Conservation (phyloP, 2,329 filamentous ascomycete genomes). For the Alternaria sp. region DNA sequence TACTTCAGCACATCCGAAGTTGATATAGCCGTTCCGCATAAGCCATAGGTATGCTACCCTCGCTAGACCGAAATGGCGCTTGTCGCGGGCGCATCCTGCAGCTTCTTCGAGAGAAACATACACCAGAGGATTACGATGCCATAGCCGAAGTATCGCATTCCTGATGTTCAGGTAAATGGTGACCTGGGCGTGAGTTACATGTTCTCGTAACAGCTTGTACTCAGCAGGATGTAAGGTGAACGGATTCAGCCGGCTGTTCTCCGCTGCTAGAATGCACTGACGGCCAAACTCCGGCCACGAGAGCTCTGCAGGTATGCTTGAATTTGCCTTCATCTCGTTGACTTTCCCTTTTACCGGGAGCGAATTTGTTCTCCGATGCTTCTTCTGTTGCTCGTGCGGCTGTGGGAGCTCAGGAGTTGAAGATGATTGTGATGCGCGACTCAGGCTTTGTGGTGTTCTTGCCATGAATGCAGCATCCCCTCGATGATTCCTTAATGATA, state of each 20-base stretch:
- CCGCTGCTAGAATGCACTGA: constrained; percentile 88
- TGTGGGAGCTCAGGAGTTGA: constrained; percentile 44
- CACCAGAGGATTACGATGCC: constrained; percentile 85
- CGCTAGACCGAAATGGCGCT: constrained; percentile 87
- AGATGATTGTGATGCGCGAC: constrained; percentile 37
- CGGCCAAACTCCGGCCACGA: constrained; percentile 81
- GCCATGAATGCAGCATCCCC: constrained; percentile 28
- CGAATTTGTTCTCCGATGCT: constrained; percentile 30
- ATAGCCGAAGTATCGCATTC: constrained; percentile 90
- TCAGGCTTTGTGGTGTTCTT: constrained; percentile 33
- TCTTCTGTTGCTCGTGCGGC: constrained; percentile 27
- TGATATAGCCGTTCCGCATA: constrained; percentile 89
- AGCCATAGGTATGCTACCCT: constrained; percentile 93
- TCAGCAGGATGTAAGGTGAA: constrained; percentile 88
- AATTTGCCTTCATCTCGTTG: constrained; percentile 64
- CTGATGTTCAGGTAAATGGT: constrained; percentile 96
- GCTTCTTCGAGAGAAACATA: constrained; percentile 85
- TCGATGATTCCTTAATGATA: constrained; percentile 22
- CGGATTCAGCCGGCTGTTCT: constrained; percentile 87
- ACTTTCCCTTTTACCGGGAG: constrained; percentile 33
- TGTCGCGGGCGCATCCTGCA: constrained; percentile 86
- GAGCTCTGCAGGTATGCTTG: constrained; percentile 82
- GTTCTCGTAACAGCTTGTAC: constrained; percentile 78
- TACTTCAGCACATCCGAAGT: constrained; percentile 90
- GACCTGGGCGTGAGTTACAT: constrained; percentile 87